A percentile compares a stretch with the other conserved stretches of the same genome.
These are phyloP conservation scores for Amanita rimosa DNA, from an alignment of 768 basidiomycete genomes.

Conservation along the genomic window DNA sequence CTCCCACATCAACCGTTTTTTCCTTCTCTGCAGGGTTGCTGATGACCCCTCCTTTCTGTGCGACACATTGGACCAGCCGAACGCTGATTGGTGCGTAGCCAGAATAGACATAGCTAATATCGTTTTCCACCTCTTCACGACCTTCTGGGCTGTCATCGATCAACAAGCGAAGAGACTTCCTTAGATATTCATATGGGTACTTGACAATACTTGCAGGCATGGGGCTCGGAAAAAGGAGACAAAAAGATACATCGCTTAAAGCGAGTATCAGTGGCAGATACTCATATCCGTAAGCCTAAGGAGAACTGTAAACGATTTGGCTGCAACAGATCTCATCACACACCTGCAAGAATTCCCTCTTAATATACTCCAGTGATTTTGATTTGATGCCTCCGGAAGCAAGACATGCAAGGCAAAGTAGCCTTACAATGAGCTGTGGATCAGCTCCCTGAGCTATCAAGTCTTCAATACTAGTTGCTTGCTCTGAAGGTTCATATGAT, in stretches of 20 bases:
- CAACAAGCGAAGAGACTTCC: constrained; percentile 83
- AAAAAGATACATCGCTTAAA: constrained; percentile 53
- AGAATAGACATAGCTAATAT: constrained; percentile 93
- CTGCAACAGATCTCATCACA: constrained; percentile 8
- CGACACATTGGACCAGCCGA: constrained; percentile 85
- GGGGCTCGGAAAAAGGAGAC: constrained; percentile 56
- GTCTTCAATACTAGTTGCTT: constrained; percentile 83
- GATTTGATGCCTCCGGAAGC: constrained; percentile 79
- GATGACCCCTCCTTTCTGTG: constrained; percentile 83
- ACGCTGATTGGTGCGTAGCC: constrained; percentile 93
- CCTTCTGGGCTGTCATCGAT: constrained; percentile 80
- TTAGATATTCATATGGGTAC: constrained; percentile 59
- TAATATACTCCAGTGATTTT: constrained; percentile 78
- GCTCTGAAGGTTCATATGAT: constrained; percentile 73
- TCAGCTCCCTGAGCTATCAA: constrained; percentile 82
- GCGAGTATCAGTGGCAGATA: constrained; percentile 58
- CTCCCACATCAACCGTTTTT: constrained; percentile 22
- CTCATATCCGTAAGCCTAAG: constrained; percentile 65
- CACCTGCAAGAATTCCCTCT: constrained; percentile 84
- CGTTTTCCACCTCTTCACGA: constrained; percentile 77
- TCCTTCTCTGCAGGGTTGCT: constrained; percentile 67
- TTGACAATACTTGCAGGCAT: constrained; percentile 46
- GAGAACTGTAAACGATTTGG: constrained; percentile 13
- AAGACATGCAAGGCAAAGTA: constrained; percentile 81
- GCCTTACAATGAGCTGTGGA: constrained; percentile 63